Evolutionary conservation across 2,329 filamentous ascomycete genomes (phyloP).

Genomic region (Colletotrichum theobromicola): DNA sequence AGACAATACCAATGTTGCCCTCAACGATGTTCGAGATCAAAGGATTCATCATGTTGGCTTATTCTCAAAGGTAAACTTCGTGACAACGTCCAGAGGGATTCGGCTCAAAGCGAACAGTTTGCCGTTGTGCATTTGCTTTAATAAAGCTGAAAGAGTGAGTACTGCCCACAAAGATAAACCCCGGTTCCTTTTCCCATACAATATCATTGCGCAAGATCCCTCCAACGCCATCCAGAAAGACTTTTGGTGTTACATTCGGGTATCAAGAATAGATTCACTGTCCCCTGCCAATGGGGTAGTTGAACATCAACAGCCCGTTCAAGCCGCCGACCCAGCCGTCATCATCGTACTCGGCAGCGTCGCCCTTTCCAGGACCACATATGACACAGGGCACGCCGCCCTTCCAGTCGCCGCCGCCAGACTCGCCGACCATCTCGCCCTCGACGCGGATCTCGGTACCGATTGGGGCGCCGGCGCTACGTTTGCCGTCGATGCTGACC

Average conservation of each 20-base stretch:
- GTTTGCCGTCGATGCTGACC: slow-evolving; percentile 79
- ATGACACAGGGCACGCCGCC: slow-evolving; percentile 95
- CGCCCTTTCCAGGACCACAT: slow-evolving; percentile 56
- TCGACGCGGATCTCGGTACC: slow-evolving; percentile 88
- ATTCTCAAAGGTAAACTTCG: neutral
- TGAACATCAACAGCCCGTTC: slow-evolving; percentile 94
- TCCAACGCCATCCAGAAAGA: slow-evolving; percentile 16
- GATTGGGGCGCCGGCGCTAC: slow-evolving; percentile 70
- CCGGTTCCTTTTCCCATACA: neutral
- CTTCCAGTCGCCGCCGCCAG: slow-evolving; percentile 53
- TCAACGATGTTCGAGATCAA: neutral
- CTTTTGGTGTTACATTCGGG: slow-evolving; percentile 17
- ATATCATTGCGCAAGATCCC: neutral
- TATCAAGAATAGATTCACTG: slow-evolving; percentile 10
- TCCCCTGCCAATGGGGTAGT: slow-evolving; percentile 82
- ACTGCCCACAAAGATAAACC: neutral
- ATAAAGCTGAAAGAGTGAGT: neutral
- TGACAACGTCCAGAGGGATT: fast-evolving
- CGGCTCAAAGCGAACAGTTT: neutral
- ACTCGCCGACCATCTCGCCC: slow-evolving; percentile 76
- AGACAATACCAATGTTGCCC: neutral
- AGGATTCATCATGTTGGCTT: neutral
- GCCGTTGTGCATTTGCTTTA: neutral
- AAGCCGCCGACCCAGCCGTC: slow-evolving; percentile 97
- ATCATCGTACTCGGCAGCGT: slow-evolving; percentile 62